Evolutionary conservation across 1,139 yeast genomes (phyloP), one percentile per base, ranked within the genome.

Genomic region (Diutina rugosa): DNA sequence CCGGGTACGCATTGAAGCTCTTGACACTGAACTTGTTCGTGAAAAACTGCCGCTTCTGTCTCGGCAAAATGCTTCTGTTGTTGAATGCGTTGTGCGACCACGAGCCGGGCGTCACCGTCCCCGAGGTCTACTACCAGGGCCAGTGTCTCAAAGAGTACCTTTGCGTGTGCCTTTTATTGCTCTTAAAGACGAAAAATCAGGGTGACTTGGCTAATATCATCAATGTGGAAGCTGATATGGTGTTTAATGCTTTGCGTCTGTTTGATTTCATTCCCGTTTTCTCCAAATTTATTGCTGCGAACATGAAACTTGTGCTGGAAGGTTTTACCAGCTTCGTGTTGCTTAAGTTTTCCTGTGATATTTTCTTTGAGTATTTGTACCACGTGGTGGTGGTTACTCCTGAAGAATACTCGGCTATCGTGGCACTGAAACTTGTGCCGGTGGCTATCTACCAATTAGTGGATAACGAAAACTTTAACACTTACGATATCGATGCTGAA

Each of bases 381-480:
- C 69, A 70, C 55, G 66, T 67, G 4, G 78, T 71, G 55, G 60
- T 73, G 18, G 63, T 76, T 6, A 61, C 67, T 6, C 77, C 73
- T 57, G 59, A 59, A 6, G 79, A 76, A 57, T 72, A 76, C 56
- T 61, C 61, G 8, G 62, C 62, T 16, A 62, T 76, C 57, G 69
- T 74, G 2, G 58, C 63, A 18, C 66, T 74, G 9, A 61, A 61
- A 4, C 61, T 76, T 54, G 69, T 76, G 1, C 65, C 69, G 1
- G 65, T 69, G 0, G 63, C 87, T 57, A 72, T 88, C 16, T 74
- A 76, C 58, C 80, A 77, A 60, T 69, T 87, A 54, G 75, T 85
- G 56, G 67, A 76, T 2, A 75, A 79, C 29, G 74, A 85, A 59
- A 80, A 79, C 60, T 72, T 72, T 58, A 69, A 69, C 58, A 68